A percentile compares a stretch with the other conserved stretches of the same genome.
These are phyloP conservation scores for Arachis monticola DNA, from an alignment of 331 rosid species.

Conservation along the genomic window DNA sequence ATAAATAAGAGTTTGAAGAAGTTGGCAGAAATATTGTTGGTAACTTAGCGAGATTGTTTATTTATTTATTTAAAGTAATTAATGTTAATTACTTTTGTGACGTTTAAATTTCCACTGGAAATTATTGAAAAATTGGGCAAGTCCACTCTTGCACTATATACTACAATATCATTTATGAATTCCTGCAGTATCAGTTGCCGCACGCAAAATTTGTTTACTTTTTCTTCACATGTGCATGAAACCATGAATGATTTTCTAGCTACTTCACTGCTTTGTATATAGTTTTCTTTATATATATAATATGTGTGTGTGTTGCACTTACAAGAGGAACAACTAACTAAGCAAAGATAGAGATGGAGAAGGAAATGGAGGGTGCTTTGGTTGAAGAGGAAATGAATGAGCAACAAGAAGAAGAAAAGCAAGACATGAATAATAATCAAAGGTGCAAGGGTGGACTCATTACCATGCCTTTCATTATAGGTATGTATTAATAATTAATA, in stretches of 20 bases:
- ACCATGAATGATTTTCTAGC: conserved; percentile 19
- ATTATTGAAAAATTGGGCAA: conserved; percentile 13
- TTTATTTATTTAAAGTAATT: too few relatives aligned
- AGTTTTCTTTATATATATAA: neutral
- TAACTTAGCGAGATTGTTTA: too few relatives aligned
- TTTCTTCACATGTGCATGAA: conserved; percentile 40
- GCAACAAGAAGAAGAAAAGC: neutral
- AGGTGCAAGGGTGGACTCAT: conserved; percentile 57
- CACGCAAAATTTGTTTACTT: conserved; percentile 17
- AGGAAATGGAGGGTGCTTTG: conserved; percentile 31
- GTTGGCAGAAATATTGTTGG: too few relatives aligned
- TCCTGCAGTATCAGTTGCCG: neutral
- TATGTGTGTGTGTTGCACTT: neutral
- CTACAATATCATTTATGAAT: too few relatives aligned
- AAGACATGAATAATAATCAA: conserved; percentile 7
- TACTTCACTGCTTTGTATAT: neutral
- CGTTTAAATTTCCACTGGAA: neutral
- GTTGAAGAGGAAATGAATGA: conserved; percentile 23
- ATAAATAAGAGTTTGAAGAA: too few relatives aligned
- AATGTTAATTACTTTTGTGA: neutral
- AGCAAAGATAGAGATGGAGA: conserved; percentile 4
- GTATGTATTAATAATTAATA: conserved; percentile 32
- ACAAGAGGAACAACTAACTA: neutral
- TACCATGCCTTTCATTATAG: conserved; percentile 73
- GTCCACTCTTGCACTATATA: conserved; percentile 29